phyloP scores from a whole-genome alignment of 2,329 filamentous ascomycete genomes.

The Keithomyces neogunnii region DNA sequence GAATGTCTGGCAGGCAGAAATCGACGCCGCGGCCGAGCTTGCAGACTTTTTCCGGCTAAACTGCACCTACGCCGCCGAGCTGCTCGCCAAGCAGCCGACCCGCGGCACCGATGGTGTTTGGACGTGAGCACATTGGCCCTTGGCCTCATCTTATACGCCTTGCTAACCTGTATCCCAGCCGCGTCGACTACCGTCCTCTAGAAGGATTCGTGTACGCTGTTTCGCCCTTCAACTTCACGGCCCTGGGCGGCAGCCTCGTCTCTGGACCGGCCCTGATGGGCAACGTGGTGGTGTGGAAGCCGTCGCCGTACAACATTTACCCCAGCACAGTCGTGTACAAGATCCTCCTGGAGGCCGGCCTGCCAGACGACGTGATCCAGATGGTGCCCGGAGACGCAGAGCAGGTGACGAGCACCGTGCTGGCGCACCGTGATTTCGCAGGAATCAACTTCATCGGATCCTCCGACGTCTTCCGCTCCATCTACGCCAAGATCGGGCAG shows the following conservation, averaged over 20 bases:
- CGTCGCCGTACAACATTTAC: constrained; percentile 24
- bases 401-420: constrained; percentile 22
- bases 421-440: constrained; percentile 27
- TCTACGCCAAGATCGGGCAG: constrained; percentile 23
- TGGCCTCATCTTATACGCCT: neutral
- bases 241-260: constrained; percentile 28
- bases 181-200: constrained; percentile 26
- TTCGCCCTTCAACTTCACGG: constrained; percentile 34
- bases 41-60: constrained; percentile 29
- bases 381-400: constrained; percentile 29
- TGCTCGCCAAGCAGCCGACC: constrained; percentile 26
- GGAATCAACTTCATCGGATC: constrained; percentile 30
- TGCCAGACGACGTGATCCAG: constrained; percentile 28
- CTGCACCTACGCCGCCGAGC: constrained; percentile 22
- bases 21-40: constrained; percentile 26
- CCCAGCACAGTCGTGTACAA: constrained; percentile 26
- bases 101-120: constrained; percentile 21
- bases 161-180: constrained; percentile 8
- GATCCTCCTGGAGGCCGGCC: constrained; percentile 31
- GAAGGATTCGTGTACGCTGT: constrained; percentile 34
- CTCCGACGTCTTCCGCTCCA: constrained; percentile 25
- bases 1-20: constrained; percentile 30
- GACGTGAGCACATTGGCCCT: constrained; percentile 11
- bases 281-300: constrained; percentile 35
- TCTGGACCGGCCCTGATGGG: constrained; percentile 27